These are phyloP conservation scores for Aphanomyces stellatus DNA, from an alignment of 352 stramenopile genomes.

Conservation along the genomic window DNA sequence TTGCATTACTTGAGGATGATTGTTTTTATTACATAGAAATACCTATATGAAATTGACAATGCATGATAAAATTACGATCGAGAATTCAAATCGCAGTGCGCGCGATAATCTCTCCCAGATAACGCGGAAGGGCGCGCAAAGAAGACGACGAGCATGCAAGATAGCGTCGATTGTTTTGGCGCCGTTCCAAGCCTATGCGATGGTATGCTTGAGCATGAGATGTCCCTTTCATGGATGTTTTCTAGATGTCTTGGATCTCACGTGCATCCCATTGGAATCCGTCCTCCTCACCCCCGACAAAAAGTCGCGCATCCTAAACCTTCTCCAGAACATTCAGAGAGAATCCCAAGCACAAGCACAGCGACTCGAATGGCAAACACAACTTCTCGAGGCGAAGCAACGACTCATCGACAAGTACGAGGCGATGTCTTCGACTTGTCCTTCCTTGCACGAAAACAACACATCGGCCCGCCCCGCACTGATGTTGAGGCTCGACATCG, in stretches of 20 bases:
- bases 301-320: slow-evolving; percentile 2
- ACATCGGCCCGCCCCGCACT: too few species aligned
- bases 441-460: too few species aligned
- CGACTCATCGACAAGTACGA: neutral
- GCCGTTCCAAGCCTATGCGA: neutral
- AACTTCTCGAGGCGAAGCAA: slow-evolving; percentile 3
- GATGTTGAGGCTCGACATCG: neutral
- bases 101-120: too few species aligned
- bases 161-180: neutral
- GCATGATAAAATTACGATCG: neutral
- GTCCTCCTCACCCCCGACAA: neutral
- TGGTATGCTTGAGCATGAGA: neutral
- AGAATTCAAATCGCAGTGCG: too few species aligned
- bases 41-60: too few species aligned
- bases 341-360: neutral
- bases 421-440: too few species aligned
- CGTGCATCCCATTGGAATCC: neutral
- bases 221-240: too few species aligned
- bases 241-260: neutral
- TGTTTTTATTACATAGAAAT: too few species aligned
- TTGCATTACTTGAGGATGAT: too few species aligned
- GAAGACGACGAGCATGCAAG: too few species aligned
- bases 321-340: neutral
- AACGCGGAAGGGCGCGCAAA: too few species aligned
- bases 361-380: neutral